Conservation (phyloP, 371 early-diverging fungal genomes). For the Haplosporangium sp. region DNA sequence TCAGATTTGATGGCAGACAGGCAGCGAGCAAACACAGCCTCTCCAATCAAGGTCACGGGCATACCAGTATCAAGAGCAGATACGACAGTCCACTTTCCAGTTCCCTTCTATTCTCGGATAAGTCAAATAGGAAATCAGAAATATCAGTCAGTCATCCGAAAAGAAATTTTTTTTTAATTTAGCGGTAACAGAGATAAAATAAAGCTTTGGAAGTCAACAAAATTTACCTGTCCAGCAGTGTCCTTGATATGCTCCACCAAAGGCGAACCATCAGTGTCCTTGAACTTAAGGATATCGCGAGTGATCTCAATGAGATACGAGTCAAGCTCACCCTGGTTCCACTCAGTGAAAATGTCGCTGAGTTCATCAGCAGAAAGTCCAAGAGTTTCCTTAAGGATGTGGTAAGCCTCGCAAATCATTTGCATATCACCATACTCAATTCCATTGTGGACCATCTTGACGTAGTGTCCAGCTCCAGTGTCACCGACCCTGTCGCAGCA, state of each 20-base stretch:
- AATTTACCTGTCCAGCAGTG: conserved; percentile 89
- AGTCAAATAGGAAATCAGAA: conserved; percentile 5
- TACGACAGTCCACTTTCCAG: conserved; percentile 98
- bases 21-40: conserved; percentile 98
- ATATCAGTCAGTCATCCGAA: conserved; percentile 8
- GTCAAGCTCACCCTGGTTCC: conserved; percentile 96
- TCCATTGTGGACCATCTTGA: conserved; percentile 99
- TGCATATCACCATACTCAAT: conserved; percentile 99
- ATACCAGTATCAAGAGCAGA: conserved; percentile 94
- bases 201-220: background rate
- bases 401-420: conserved; percentile 97
- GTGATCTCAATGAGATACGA: conserved; percentile 98
- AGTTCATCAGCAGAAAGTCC: conserved; percentile 89
- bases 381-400: conserved; percentile 89
- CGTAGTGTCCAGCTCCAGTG: conserved; percentile 99
- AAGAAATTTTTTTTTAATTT: background rate
- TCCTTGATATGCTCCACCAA: conserved; percentile 97
- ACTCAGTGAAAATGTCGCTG: conserved; percentile 87
- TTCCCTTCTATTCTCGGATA: conserved; percentile 87
- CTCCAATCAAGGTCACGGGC: conserved; percentile 97
- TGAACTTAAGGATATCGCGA: conserved; percentile 91
- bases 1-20: conserved; percentile 95
- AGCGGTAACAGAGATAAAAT: background rate
- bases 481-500: conserved; percentile 99
- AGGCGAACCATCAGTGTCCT: conserved; percentile 86